Base-by-base conservation (phyloP, 2,329 filamentous ascomycete species). In the Bimuria novae-zelandiae region DNA sequence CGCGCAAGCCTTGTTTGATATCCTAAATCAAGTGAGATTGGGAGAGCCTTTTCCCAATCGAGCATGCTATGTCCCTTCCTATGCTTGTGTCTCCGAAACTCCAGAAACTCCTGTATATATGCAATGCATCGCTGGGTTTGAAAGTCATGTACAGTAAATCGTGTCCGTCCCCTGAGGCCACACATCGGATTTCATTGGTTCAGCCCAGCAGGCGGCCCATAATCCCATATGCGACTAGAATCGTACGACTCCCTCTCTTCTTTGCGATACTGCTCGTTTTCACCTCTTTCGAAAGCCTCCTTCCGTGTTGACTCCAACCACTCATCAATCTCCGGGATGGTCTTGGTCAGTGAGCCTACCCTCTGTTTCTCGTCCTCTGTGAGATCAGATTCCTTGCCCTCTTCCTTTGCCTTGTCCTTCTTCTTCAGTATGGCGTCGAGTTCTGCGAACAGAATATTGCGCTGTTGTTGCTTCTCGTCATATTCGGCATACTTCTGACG, bases 401-500 rank as follows among this genome's bases (percentile, higher is more conserved):
- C 63, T 52, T 71, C 60, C 48, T 67, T 64, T 1, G 68, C 69
- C 43, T 73, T 70, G 32, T 62, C 69, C 25, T 60, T 66, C 21
- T 75, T 70, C 54, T 76, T 70, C 39, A 68, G 64, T 72, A 75
- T 77, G 6, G 36, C 56, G 4, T 72, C 61, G 37, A 81, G 55
- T 56, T 79, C 72, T 27, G 72, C 62, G 49, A 75, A 72, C 21
- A 75, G 65, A 23, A 75, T 68, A 19, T 77, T 69, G 49, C 75
- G 73, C 32, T 75, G 60, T 30, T 73, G 76, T 36, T 76, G 70
- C 49, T 80, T 65, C 48, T 79, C 75, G 49, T 81, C 77, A 65
- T 77, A 85, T 7, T 76, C 68, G 29, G 80, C 73, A 48, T 80
- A 84, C 49, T 77, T 73, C 12, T 76, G 68, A 23, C 77, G 75